phyloP scores from a whole-genome alignment of 352 stramenopile genomes.

The Blastocystis sp. region DNA sequence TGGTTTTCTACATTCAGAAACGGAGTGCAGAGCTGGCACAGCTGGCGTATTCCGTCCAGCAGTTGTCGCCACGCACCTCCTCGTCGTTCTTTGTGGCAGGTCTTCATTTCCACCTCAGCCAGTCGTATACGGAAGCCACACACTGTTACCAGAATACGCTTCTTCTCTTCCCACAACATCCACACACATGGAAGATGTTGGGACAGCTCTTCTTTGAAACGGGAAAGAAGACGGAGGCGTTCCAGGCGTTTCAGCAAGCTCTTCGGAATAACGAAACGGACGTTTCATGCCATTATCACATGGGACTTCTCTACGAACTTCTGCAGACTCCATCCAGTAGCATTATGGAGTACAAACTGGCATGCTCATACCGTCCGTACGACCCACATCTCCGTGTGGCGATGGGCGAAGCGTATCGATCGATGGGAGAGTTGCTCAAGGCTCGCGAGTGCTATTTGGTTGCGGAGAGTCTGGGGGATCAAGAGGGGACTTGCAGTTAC shows the following conservation, averaged over 20 bases:
- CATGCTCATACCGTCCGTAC: background rate
- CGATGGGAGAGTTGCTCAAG: background rate
- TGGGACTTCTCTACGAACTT: background rate
- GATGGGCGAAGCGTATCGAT: background rate
- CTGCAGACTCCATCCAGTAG: background rate
- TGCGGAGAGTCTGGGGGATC: conserved; percentile 2
- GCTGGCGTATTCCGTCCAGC: background rate
- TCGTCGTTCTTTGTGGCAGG: background rate
- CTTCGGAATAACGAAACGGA: background rate
- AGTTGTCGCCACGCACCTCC: background rate
- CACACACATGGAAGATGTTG: background rate
- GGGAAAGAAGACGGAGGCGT: background rate
- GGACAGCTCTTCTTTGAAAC: background rate
- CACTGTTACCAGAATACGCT: background rate
- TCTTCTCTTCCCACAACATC: background rate
- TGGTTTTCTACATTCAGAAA: background rate
- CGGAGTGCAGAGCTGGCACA: background rate
- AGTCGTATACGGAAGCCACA: background rate
- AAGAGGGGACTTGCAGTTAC: background rate
- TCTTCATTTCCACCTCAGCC: background rate
- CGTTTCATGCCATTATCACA: background rate
- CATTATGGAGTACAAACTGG: background rate
- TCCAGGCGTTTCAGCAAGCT: background rate
- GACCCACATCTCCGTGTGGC: conserved; percentile 5
- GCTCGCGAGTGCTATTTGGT: background rate